Conservation (phyloP, 768 basidiomycete genomes). For the Macrolepiota albuminosa region DNA sequence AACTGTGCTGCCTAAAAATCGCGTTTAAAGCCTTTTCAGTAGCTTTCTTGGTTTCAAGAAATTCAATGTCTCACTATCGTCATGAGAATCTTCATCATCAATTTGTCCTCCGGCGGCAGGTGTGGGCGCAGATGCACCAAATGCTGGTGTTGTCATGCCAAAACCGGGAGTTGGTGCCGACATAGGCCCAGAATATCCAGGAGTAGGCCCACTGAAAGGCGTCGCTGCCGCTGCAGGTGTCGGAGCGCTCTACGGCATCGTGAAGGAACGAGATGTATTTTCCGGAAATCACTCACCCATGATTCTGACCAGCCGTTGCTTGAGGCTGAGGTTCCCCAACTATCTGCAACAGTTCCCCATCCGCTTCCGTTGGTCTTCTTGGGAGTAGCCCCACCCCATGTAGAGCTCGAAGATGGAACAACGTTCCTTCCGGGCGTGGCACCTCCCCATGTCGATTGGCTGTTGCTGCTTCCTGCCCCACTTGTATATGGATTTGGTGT, state of each 20-base stretch:
- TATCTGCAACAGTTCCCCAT: constrained; percentile 24
- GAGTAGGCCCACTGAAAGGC: constrained; percentile 16
- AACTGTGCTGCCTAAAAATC: not conserved
- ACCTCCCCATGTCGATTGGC: constrained; percentile 32
- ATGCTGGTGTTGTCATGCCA: constrained; percentile 4
- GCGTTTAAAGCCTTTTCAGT: not conserved
- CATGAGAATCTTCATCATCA: constrained; percentile 3
- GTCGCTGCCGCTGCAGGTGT: constrained; percentile 48
- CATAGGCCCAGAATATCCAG: constrained; percentile 23
- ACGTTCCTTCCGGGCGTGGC: constrained; percentile 25
- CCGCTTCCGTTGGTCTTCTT: constrained; percentile 20
- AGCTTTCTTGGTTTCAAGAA: not conserved
- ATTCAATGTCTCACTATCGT: not conserved
- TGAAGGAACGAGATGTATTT: not conserved
- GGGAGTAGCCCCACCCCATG: constrained; percentile 47
- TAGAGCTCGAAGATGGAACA: constrained; percentile 7
- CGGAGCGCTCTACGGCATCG: constrained; percentile 36
- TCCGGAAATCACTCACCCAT: constrained; percentile 11
- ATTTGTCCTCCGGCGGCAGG: constrained; percentile 9
- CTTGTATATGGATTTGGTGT: constrained; percentile 70
- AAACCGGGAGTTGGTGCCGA: constrained; percentile 15
- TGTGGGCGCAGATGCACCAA: constrained; percentile 9
- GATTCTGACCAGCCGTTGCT: constrained; percentile 23
- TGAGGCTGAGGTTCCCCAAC: constrained; percentile 8
- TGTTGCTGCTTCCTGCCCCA: constrained; percentile 45